These are phyloP conservation scores for Phytophthora lateralis DNA, from an alignment of 352 stramenopile species.

Conservation along the genomic window DNA sequence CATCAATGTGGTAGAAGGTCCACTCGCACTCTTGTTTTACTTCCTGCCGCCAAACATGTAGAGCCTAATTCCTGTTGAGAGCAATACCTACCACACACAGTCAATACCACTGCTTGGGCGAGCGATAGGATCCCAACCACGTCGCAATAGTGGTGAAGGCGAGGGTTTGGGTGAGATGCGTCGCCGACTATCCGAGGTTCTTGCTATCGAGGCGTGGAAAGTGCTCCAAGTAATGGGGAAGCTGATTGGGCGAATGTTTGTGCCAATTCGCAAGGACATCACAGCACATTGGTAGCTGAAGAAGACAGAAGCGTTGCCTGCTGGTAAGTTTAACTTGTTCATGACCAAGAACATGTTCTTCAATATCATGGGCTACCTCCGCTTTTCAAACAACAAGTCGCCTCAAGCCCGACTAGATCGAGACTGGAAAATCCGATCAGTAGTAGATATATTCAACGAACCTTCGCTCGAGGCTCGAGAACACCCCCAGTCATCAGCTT, in stretches of 20 bases:
- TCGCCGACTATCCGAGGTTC: not conserved
- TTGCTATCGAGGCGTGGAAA: not conserved
- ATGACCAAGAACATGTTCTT: not conserved
- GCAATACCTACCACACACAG: not conserved
- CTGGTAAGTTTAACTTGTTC: not conserved
- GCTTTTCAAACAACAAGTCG: constrained; percentile 2
- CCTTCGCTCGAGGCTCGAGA: not conserved
- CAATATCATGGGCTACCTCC: not conserved
- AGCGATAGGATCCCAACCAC: not conserved
- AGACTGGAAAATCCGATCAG: not conserved
- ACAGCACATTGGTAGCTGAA: not conserved
- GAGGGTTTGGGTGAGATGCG: not conserved
- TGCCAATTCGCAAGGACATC: constrained; percentile 1
- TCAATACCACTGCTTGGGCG: not conserved
- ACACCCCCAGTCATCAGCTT: not conserved
- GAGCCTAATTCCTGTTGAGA: not conserved
- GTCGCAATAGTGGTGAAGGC: not conserved
- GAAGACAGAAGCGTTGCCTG: not conserved
- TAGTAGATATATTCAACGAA: not conserved
- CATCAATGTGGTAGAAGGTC: not conserved
- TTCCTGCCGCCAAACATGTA: not conserved
- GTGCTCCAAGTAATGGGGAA: not conserved
- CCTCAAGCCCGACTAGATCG: not conserved
- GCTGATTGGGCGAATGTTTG: not conserved
- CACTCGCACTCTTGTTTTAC: not conserved